phyloP scores from a whole-genome alignment of 805 yeast genomes.

The Yarrowia sp. region DNA sequence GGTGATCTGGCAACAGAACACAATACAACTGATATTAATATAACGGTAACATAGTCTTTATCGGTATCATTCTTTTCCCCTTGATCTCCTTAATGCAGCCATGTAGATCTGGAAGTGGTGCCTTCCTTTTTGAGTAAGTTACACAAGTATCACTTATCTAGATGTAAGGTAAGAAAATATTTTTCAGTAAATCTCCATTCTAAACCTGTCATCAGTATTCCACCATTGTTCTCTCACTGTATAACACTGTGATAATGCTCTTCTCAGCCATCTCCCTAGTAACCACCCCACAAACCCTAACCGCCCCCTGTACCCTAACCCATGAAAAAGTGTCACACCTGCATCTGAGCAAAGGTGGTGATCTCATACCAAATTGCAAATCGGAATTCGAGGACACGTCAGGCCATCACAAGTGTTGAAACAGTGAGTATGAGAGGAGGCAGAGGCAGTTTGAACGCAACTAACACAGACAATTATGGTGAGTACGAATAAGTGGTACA shows the following conservation, averaged over 20 bases:
- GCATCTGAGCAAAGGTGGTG: constrained; percentile 4
- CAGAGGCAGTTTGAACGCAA: not conserved
- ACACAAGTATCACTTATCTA: too few species aligned
- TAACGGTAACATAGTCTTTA: too few species aligned
- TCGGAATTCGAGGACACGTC: not conserved
- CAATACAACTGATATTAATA: too few species aligned
- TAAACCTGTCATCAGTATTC: too few species aligned
- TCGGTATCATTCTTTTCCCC: too few species aligned
- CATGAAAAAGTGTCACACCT: constrained; percentile 22
- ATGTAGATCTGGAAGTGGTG: too few species aligned
- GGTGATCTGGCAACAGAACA: too few species aligned
- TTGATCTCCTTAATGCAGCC: too few species aligned
- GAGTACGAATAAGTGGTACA: not conserved
- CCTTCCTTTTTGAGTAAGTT: too few species aligned
- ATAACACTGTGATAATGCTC: not conserved
- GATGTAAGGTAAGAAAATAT: too few species aligned
- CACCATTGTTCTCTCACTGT: too few species aligned
- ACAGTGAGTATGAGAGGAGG: constrained; percentile 1
- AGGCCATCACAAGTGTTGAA: constrained; percentile 1
- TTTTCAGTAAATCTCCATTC: too few species aligned
- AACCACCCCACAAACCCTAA: not conserved
- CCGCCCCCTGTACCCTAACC: constrained; percentile 5
- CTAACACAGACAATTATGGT: constrained; percentile 19
- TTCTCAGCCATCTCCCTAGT: not conserved
- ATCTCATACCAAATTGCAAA: not conserved